These are phyloP conservation scores for Rhododendron mucronatum DNA, from an alignment of 148 eudicot species.

Conservation along the genomic window DNA sequence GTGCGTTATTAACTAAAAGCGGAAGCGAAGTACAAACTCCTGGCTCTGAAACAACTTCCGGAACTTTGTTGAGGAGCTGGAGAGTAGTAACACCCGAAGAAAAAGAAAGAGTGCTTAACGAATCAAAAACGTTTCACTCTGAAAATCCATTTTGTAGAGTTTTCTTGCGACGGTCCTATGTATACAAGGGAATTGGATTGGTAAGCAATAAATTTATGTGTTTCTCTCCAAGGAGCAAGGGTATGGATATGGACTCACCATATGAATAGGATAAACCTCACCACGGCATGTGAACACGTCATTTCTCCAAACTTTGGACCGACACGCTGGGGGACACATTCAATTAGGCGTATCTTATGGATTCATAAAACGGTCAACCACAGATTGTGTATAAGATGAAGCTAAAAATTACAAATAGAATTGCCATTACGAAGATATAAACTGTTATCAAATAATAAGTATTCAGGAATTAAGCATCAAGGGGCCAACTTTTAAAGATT, in stretches of 20 bases:
- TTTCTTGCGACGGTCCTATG: conserved; percentile 23
- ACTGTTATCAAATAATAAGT: background rate
- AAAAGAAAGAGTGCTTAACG: conserved; percentile 23
- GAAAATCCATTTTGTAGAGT: conserved; percentile 23
- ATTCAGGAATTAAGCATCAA: background rate
- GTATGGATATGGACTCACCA: background rate
- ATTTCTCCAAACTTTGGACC: background rate
- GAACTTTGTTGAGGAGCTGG: conserved; percentile 15
- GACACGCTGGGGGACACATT: background rate
- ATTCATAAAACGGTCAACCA: background rate
- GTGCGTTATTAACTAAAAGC: conserved; percentile 7
- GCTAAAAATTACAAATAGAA: background rate
- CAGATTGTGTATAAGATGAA: background rate
- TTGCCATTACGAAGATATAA: background rate
- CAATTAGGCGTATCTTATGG: background rate
- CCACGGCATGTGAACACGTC: background rate
- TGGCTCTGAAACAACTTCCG: background rate
- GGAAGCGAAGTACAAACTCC: conserved; percentile 10
- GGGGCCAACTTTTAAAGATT: background rate
- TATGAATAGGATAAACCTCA: background rate
- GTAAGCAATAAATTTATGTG: conserved; percentile 9
- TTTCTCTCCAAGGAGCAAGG: background rate
- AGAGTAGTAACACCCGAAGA: conserved; percentile 23
- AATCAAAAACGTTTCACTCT: conserved; percentile 16
- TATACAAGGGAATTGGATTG: conserved; percentile 25